Base-by-base conservation (phyloP, 2,329 filamentous ascomycete genomes). In the Ilyonectria mors-panacis region DNA sequence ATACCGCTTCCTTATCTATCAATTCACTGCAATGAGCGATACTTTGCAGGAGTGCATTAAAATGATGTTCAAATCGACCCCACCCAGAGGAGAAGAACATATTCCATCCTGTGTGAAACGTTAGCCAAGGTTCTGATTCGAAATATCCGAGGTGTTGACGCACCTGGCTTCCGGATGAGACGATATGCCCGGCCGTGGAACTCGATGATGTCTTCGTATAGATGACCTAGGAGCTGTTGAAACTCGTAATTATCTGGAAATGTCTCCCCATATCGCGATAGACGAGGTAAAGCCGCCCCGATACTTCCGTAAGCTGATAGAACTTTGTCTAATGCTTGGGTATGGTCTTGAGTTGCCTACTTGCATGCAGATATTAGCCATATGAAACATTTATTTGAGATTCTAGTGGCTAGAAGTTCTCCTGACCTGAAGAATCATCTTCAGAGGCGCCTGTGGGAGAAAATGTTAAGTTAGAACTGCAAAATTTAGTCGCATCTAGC, bases 1-100 rank as follows among this genome's bases (percentile, higher is more conserved):
- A 51, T 33, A n/a, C 30, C 13, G 61, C 61, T 17, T 64, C 61
- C 23, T 51, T 51, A 45, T 64, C 61, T n/a, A 64, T 54, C 47
- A 53, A 35, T 2, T 53, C 61, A n/a, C 61, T 64, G 12, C 15
- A 47, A 19, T 44, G 39, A 30, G 61, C 1, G 19, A 64, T 64
- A 23, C 55, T 64, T 8, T 64, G 12, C 10, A 64, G 15, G 7
- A 64, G 37, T 5, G 19, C 9, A 6, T 26, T 33, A 12, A 63
- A 63, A 15, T 35, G 60, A 51, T 63, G 51, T 6, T 63, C 60
- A 23, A 63, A 63, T 4, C 51, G 7, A 30, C 60, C 60, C 60
- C 60, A 63, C 12, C 28, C 35, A 30, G 60, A 51, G 4, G 44
- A 17, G 53, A 63, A 63, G 60, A 63, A 63, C 13, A 51, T 63